Evolutionary conservation across 2,329 filamentous ascomycete species (phyloP).

Genomic region (Talaromyces sp.): DNA sequence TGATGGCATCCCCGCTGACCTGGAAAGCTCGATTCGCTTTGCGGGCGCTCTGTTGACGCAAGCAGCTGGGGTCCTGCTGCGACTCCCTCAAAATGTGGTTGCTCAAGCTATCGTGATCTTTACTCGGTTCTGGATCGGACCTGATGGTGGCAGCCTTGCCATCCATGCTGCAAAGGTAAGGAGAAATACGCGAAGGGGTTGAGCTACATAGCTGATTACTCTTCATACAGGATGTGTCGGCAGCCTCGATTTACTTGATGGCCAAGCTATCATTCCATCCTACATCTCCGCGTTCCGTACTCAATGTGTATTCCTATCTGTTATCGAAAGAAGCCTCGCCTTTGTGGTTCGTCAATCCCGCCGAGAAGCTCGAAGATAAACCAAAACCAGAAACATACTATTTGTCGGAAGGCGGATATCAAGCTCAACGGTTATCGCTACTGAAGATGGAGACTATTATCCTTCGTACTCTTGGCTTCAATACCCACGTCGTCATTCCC

Average conservation of each 20-base stretch:
- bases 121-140: conserved; percentile 68
- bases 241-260: conserved; percentile 72
- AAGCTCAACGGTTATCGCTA: conserved; percentile 57
- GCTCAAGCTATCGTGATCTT: conserved; percentile 80
- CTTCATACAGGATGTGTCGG: conserved; percentile 64
- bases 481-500: conserved; percentile 78
- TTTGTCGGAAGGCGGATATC: conserved; percentile 68
- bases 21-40: conserved; percentile 41
- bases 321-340: conserved; percentile 55
- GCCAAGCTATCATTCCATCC: conserved; percentile 77
- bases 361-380: conserved; percentile 19
- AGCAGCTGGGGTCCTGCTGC: conserved; percentile 61
- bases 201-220: not conserved
- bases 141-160: conserved; percentile 40
- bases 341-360: conserved; percentile 38
- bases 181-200: not conserved
- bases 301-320: conserved; percentile 82
- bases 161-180: conserved; percentile 39
- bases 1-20: conserved; percentile 36
- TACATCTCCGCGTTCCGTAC: conserved; percentile 69
- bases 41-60: conserved; percentile 42
- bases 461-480: conserved; percentile 70
- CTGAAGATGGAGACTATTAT: conserved; percentile 73
- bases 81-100: conserved; percentile 78
- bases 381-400: conserved; percentile 55